phyloP scores from a whole-genome alignment of 306 rosid species.

The Vigna nakashimae region DNA sequence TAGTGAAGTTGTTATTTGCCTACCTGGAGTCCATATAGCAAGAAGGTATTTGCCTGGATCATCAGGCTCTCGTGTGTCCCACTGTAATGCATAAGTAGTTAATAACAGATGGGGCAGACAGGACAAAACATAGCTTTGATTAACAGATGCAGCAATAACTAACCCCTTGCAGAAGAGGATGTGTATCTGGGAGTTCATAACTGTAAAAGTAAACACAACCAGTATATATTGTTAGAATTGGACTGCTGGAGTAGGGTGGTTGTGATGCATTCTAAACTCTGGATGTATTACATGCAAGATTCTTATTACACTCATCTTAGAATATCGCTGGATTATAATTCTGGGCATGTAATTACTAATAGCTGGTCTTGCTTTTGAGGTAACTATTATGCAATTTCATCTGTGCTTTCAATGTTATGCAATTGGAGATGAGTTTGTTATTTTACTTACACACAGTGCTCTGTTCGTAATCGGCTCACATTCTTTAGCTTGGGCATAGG shows the following conservation, averaged over 20 bases:
- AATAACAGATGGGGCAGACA: slow-evolving; percentile 28
- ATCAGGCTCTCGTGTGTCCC: slow-evolving; percentile 88
- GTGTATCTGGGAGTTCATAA: slow-evolving; percentile 94
- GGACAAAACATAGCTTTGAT: slow-evolving; percentile 15
- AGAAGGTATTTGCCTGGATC: slow-evolving; percentile 94
- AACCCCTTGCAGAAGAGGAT: slow-evolving; percentile 92
- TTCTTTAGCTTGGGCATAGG: slow-evolving; percentile 92
- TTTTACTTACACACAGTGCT: slow-evolving; percentile 91
- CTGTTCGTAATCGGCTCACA: slow-evolving; percentile 87
- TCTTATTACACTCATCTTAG: neutral
- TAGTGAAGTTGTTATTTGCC: slow-evolving; percentile 27
- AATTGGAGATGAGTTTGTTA: slow-evolving; percentile 37
- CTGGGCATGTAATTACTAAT: slow-evolving; percentile 26
- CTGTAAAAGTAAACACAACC: slow-evolving; percentile 65
- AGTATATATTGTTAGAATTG: slow-evolving; percentile 33
- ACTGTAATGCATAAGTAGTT: slow-evolving; percentile 56
- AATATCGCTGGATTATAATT: slow-evolving; percentile 33
- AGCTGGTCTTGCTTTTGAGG: neutral
- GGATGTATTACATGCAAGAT: slow-evolving; percentile 4
- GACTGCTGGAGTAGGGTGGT: slow-evolving; percentile 9
- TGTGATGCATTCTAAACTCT: slow-evolving; percentile 27
- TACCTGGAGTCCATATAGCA: slow-evolving; percentile 99
- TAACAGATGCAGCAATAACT: slow-evolving; percentile 46
- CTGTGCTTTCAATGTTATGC: slow-evolving; percentile 34
- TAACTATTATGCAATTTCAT: slow-evolving; percentile 1